Percentiles rank a stretch among this genome's conserved stretches.
Conservation (phyloP, 768 basidiomycete species). For the Cubamyces lactineus region DNA sequence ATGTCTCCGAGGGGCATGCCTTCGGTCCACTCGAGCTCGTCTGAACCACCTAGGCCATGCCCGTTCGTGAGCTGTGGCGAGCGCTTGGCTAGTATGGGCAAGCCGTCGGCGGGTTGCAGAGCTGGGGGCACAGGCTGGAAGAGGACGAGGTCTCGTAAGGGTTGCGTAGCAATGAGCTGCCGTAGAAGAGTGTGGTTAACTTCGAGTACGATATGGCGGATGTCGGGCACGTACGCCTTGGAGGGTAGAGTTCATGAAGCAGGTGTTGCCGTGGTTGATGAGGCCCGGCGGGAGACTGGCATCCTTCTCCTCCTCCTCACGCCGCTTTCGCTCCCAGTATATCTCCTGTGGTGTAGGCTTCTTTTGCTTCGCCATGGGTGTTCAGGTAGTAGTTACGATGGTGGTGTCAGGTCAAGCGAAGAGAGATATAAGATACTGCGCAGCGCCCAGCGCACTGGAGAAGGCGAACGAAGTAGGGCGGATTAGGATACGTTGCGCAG, state of each 20-base stretch:
- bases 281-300: slow-evolving; percentile 75
- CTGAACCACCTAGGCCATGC: slow-evolving; percentile 52
- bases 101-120: slow-evolving; percentile 46
- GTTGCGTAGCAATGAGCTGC: slow-evolving; percentile 69
- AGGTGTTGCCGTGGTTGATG: slow-evolving; percentile 85
- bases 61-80: slow-evolving; percentile 76
- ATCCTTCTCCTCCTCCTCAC: slow-evolving; percentile 63
- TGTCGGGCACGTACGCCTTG: slow-evolving; percentile 67
- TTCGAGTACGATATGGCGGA: slow-evolving; percentile 20
- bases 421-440: slow-evolving; percentile 10
- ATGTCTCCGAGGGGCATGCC: slow-evolving; percentile 73
- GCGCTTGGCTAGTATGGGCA: slow-evolving; percentile 40
- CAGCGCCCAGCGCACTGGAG: slow-evolving; percentile 19
- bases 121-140: slow-evolving; percentile 52
- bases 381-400: not conserved
- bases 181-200: not conserved
- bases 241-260: slow-evolving; percentile 95
- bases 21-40: slow-evolving; percentile 56
- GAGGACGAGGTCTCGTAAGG: slow-evolving; percentile 59
- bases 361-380: slow-evolving; percentile 34
- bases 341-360: slow-evolving; percentile 66
- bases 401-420: not conserved
- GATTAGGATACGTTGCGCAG: slow-evolving; percentile 18
- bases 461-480: slow-evolving; percentile 10
- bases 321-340: slow-evolving; percentile 56